A percentile compares a stretch with the other conserved stretches of the same genome.
phyloP scores from a whole-genome alignment of 1,284 basidiomycete genomes.

The Coriolopsis trogii region DNA sequence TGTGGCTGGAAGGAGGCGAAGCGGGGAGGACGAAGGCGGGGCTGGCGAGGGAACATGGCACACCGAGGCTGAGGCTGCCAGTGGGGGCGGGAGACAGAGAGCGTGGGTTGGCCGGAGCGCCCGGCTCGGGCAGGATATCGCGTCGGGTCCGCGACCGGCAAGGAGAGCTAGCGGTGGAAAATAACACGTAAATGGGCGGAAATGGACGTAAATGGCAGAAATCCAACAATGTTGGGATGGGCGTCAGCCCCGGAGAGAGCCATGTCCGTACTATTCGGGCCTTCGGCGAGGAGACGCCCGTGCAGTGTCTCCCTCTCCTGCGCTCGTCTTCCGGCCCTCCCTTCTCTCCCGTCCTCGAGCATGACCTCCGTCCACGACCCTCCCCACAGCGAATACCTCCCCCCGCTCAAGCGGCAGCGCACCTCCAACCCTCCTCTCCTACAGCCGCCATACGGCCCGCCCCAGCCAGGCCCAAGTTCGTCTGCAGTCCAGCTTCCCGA shows the following conservation, averaged over 20 bases:
- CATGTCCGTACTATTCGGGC: constrained; percentile 33
- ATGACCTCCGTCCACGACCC: constrained; percentile 23
- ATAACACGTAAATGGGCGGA: constrained; percentile 11
- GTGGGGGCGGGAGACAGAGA: constrained; percentile 1
- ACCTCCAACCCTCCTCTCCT: constrained; percentile 15
- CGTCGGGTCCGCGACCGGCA: constrained; percentile 21
- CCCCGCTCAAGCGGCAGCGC: constrained; percentile 29
- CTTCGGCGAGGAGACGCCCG: constrained; percentile 11
- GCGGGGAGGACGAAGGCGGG: not conserved
- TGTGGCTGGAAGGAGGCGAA: not conserved
- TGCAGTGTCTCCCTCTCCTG: constrained; percentile 17
- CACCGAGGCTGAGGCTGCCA: too few species aligned
- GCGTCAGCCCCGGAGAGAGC: constrained; percentile 12
- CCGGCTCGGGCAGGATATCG: constrained; percentile 3
- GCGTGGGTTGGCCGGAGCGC: constrained; percentile 5
- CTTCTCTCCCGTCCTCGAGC: constrained; percentile 18
- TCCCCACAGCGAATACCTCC: constrained; percentile 28
- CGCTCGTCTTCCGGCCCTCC: constrained; percentile 13
- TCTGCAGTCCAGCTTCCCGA: constrained; percentile 28
- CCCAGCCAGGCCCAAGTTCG: constrained; percentile 20
- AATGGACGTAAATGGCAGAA: too few species aligned
- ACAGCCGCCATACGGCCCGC: constrained; percentile 10
- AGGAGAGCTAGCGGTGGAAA: constrained; percentile 14
- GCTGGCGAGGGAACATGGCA: constrained; percentile 11
- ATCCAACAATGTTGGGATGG: too few species aligned